Base-by-base conservation (phyloP, 345 rosid genomes). In the Citrus sp. region DNA sequence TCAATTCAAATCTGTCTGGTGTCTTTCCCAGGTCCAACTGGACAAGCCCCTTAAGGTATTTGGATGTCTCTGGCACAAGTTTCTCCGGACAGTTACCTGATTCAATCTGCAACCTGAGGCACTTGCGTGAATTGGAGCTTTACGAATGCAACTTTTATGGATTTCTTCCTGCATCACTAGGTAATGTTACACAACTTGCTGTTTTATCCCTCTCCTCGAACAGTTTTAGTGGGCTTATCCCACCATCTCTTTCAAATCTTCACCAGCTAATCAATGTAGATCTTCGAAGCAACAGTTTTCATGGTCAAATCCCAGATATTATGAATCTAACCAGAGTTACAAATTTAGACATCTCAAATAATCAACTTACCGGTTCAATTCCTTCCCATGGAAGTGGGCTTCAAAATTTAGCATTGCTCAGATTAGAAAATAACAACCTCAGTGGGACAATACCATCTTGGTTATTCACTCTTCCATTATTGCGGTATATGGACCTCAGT, bases 261-360 rank as follows among this genome's bases (percentile, higher is more conserved):
- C 5, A 46, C 5, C 34, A 61, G 4, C 82, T 21, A 25, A 16
- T 0, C 2, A 0, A 5, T 0, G 34, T 68, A 27, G 22, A 19
- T 18, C 22, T 75, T 6, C 2, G 2, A 0, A 0, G 3, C 0
- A 80, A 76, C 51, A 67, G 46, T 42, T 61, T 88, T 7, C 46
- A 3, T 6, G 87, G 89, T 58, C 24, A 34, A 8, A 30, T 82
- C 28, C 87, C 84, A 4, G 67, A 77, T 1, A 60, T 76, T 24
- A 32, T 10, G 16, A 71, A 54, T 38, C 35, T 71, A 30, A 19
- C 27, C 13, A 40, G 5, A 54, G 9, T 71, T 54, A 1, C 19
- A 19, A 2, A 0, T 30, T 32, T 71, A 19, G 2, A 9, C 18
- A 5, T 54, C 4, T 9, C 25, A 21, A 4, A 2, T 0, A 71